These are phyloP conservation scores for Papiliotrema terrestris DNA, from an alignment of 1,284 basidiomycete genomes.

Conservation along the genomic window DNA sequence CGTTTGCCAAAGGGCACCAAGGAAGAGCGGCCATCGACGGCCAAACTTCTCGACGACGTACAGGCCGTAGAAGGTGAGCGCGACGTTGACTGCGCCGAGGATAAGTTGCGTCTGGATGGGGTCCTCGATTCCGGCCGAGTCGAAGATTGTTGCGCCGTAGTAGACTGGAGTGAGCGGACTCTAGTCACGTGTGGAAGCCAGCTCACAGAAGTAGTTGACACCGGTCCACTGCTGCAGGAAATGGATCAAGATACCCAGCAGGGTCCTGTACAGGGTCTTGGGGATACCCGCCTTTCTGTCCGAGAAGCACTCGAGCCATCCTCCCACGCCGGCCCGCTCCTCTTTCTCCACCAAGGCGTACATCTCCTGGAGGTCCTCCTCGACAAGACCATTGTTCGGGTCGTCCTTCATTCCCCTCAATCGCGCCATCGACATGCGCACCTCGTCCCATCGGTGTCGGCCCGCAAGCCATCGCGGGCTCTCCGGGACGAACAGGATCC, in stretches of 20 bases:
- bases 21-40: conserved; percentile 56
- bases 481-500: conserved; percentile 9
- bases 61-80: conserved; percentile 17
- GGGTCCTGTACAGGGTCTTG: conserved; percentile 10
- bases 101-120: conserved; percentile 15
- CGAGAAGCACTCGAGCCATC: conserved; percentile 16
- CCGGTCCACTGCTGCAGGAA: conserved; percentile 13
- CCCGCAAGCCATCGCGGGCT: conserved; percentile 9
- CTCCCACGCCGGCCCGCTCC: conserved; percentile 6
- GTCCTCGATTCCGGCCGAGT: conserved; percentile 12
- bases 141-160: conserved; percentile 15
- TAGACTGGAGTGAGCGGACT: conserved; percentile 4
- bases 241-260: conserved; percentile 11
- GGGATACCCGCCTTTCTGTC: conserved; percentile 6
- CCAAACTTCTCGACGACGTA: conserved; percentile 19
- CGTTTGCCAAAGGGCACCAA: conserved; percentile 69
- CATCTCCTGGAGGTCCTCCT: conserved; percentile 10
- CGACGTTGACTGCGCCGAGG: conserved; percentile 16
- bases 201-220: conserved; percentile 13
- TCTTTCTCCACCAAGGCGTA: conserved; percentile 9
- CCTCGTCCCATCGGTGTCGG: conserved; percentile 5
- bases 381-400: conserved; percentile 3
- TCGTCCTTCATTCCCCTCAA: conserved; percentile 8
- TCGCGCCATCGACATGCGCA: conserved; percentile 4
- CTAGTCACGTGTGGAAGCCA: neutral